Percentiles rank a stretch among this genome's conserved stretches.
These are phyloP conservation scores for Turritis glabra DNA, from an alignment of 345 rosid species.

Conservation along the genomic window DNA sequence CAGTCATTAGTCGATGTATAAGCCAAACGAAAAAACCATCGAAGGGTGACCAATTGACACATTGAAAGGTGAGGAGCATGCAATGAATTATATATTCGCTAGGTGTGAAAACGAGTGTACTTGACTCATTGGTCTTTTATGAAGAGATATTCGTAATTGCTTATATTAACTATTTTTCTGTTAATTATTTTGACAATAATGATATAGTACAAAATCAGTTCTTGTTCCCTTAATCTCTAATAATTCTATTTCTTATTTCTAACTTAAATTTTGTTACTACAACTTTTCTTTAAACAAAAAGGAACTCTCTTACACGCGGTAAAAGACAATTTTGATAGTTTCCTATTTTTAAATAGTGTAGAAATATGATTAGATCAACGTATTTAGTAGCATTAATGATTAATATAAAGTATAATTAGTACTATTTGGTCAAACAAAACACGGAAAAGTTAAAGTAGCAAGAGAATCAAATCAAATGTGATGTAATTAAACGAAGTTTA, in stretches of 20 bases:
- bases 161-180: neutral
- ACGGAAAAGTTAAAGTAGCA: neutral
- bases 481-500: neutral
- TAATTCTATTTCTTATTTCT: no score
- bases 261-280: no score
- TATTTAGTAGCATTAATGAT: neutral
- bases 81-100: no score
- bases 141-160: neutral
- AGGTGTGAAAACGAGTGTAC: neutral
- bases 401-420: neutral
- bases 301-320: no score
- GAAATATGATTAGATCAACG: neutral
- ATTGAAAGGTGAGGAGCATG: neutral
- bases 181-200: neutral
- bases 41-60: neutral
- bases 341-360: neutral
- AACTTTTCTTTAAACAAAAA: no score
- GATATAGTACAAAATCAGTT: neutral
- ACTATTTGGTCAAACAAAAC: constrained; percentile 6
- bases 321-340: neutral
- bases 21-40: neutral
- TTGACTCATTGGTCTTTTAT: neutral
- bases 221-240: no score
- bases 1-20: constrained; percentile 6
- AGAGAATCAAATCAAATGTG: no score